Conservation (phyloP, 345 rosid species). For the Rhodamnia argentea region DNA sequence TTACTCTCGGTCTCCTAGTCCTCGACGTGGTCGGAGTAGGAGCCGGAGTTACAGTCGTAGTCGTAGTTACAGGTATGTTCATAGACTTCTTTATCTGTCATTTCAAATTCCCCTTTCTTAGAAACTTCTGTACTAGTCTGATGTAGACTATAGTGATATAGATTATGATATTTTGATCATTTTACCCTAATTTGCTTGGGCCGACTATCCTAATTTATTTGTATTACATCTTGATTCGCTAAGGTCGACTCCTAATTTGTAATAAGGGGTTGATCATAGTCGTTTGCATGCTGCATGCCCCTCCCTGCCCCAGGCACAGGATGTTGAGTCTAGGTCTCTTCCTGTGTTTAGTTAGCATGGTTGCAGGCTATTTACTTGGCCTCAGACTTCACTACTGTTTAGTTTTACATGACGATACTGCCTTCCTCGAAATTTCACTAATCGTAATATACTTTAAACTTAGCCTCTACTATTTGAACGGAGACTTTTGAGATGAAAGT, state of each 20-base stretch:
- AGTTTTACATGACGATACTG: not conserved
- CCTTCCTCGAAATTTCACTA: not conserved
- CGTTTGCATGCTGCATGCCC: not conserved
- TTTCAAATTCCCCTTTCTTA: not conserved
- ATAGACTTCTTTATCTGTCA: not conserved
- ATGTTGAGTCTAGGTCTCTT: not conserved
- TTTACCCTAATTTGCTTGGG: not conserved
- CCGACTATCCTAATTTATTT: not conserved
- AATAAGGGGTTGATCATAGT: not conserved
- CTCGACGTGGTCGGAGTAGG: slow-evolving; percentile 74
- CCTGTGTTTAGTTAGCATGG: not conserved
- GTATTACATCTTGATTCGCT: not conserved
- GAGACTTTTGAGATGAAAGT: not conserved
- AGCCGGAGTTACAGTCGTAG: slow-evolving; percentile 86
- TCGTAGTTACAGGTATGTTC: slow-evolving; percentile 59
- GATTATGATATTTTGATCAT: not conserved
- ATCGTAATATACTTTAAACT: not conserved
- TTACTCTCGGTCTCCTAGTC: slow-evolving; percentile 74
- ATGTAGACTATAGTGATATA: not conserved
- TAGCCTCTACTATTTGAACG: not conserved
- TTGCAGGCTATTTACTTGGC: not conserved
- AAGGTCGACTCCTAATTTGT: not conserved
- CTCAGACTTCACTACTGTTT: not conserved
- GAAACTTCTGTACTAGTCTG: not conserved
- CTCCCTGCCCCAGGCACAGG: not conserved